phyloP scores from a whole-genome alignment of 495 filamentous ascomycete species.

The Aspergillus baeticus region DNA sequence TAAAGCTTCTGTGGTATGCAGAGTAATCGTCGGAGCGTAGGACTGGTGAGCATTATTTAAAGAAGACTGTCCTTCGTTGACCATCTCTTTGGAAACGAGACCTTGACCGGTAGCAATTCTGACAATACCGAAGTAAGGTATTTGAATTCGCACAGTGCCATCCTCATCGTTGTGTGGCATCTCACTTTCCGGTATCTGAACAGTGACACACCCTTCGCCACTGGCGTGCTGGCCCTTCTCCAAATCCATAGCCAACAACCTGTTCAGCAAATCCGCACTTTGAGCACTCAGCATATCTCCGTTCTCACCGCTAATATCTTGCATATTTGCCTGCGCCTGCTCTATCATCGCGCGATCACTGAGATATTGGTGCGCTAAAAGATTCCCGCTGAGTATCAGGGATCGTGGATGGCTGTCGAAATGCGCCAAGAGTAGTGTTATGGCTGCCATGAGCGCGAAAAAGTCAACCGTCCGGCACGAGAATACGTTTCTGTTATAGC shows the following conservation, averaged over 20 bases:
- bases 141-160: slow-evolving; percentile 24
- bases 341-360: slow-evolving; percentile 47
- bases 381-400: neutral
- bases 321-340: slow-evolving; percentile 28
- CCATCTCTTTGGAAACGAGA: no score
- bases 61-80: no score
- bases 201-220: slow-evolving; percentile 13
- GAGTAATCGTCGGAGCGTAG: no score
- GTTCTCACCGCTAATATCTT: neutral
- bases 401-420: slow-evolving; percentile 26
- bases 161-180: slow-evolving; percentile 7
- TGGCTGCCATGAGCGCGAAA: slow-evolving; percentile 46
- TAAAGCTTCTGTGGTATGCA: no score
- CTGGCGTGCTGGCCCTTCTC: no score
- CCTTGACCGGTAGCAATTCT: no score
- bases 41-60: no score
- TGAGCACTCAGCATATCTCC: slow-evolving; percentile 21
- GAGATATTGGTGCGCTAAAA: slow-evolving; percentile 34
- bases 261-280: slow-evolving; percentile 36
- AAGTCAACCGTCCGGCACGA: slow-evolving; percentile 52
- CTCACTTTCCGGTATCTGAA: no score
- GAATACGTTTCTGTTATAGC: slow-evolving; percentile 25
- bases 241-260: slow-evolving; percentile 27
- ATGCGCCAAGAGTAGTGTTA: slow-evolving; percentile 29
- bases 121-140: slow-evolving; percentile 40